These are phyloP conservation scores for Cymodocea nodosa DNA, from an alignment of 116 monocot species.

Conservation along the genomic window DNA sequence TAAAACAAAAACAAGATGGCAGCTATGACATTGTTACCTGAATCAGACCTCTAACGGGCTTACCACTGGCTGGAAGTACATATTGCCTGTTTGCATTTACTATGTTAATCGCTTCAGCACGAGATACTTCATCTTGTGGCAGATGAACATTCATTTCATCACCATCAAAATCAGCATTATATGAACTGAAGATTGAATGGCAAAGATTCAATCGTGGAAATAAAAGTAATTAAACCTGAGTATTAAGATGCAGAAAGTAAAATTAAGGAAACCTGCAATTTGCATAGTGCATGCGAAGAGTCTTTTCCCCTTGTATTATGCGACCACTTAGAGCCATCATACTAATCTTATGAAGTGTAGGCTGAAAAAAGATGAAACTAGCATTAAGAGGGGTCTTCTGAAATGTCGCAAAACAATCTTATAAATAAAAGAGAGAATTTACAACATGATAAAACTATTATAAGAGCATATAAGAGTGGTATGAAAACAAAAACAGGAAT, in stretches of 20 bases:
- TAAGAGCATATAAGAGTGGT: too few species aligned
- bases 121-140: conserved; percentile 97
- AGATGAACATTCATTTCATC: conserved; percentile 99
- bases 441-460: too few species aligned
- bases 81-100: conserved; percentile 93
- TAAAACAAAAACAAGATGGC: neutral
- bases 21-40: conserved; percentile 34
- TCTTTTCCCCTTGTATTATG: conserved; percentile 78
- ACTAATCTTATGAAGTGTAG: conserved; percentile 94
- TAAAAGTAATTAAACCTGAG: neutral
- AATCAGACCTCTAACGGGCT: conserved; percentile 91
- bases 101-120: conserved; percentile 74
- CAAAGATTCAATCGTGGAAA: neutral
- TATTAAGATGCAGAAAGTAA: neutral
- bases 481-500: too few species aligned
- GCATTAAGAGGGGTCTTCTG: too few species aligned
- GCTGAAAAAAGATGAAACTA: conserved; percentile 25
- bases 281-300: conserved; percentile 97
- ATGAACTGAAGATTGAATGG: conserved; percentile 41
- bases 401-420: too few species aligned
- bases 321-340: conserved; percentile 93
- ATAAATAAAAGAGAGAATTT: too few species aligned
- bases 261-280: conserved; percentile 75
- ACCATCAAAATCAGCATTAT: conserved; percentile 99
- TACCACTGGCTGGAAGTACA: conserved; percentile 74